phyloP scores from a whole-genome alignment of 2,329 filamentous ascomycete genomes.

The Aspergillus sp. region DNA sequence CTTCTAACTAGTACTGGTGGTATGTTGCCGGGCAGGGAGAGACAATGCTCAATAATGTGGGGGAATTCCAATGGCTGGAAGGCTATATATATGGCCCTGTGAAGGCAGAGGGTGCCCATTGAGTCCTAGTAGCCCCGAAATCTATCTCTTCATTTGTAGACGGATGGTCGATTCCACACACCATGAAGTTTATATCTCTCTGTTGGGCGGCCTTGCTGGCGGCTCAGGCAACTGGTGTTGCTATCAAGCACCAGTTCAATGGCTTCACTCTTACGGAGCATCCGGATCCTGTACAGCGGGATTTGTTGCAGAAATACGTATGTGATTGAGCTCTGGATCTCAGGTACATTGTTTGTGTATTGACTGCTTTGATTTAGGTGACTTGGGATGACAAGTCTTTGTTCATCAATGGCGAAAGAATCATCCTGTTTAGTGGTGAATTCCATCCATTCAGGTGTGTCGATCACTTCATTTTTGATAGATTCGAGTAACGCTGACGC shows the following conservation, averaged over 20 bases:
- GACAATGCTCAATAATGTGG: not conserved
- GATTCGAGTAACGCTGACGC: not conserved
- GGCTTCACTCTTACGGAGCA: slow-evolving; percentile 39
- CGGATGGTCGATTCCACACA: not conserved
- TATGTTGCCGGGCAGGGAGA: too few species aligned
- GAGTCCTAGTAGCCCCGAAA: too few species aligned
- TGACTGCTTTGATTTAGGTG: slow-evolving; percentile 30
- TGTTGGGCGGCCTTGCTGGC: slow-evolving; percentile 33
- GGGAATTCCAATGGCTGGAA: not conserved
- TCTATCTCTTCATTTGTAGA: not conserved
- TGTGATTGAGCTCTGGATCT: slow-evolving; percentile 13
- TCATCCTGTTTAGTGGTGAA: slow-evolving; percentile 66
- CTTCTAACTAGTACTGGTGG: not conserved
- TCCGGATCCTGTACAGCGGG: slow-evolving; percentile 36
- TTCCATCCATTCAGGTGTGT: slow-evolving; percentile 58
- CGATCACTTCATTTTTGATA: too few species aligned
- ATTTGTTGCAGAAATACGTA: slow-evolving; percentile 49
- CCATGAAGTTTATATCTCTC: slow-evolving; percentile 33
- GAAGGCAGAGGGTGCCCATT: too few species aligned
- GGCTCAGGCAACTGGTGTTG: slow-evolving; percentile 39
- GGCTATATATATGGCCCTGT: not conserved
- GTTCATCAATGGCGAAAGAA: slow-evolving; percentile 59
- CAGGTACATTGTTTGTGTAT: not conserved
- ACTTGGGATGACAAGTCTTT: slow-evolving; percentile 68
- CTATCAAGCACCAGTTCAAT: slow-evolving; percentile 44